Evolutionary conservation across 495 filamentous ascomycete genomes (phyloP), one percentile per base, ranked within the genome.

Genomic region (Xylaria venustula): DNA sequence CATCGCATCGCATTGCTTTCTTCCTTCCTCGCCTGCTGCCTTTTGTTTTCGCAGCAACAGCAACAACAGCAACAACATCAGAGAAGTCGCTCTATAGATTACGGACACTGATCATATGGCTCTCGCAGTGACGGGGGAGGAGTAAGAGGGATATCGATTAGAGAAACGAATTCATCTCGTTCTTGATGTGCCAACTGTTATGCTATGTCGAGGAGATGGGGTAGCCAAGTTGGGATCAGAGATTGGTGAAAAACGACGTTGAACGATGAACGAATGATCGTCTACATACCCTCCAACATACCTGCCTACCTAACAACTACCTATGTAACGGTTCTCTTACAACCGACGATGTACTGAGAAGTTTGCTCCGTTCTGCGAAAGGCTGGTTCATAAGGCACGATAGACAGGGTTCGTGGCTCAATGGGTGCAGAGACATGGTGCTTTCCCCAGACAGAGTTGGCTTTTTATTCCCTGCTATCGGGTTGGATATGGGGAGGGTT

Each of bases 231-330:
- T 19, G 51, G 26, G 44, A 9, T 55, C 40, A 19, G 20, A 15
- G 37, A 34, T 25, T 2, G 1, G 22, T 37, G 30, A 5, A 5
- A 15, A 44, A 55, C 53, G 53, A 55, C 26, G 19, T 15, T 45
- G 53, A 44, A 55, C 53, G 53, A 55, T 55, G 37, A 55, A 55
- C 53, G 40, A 55, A 34, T 30, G 25, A 17, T 55, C 40, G 23
- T 55, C 26, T 55, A 44, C 37, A 15, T 44, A 44, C 50, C 32
- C n/a, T n/a, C n/a, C n/a, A n/a, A n/a, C n/a, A n/a, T n/a, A n/a
- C n/a, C n/a, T n/a, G n/a, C n/a, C n/a, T n/a, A n/a, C n/a, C n/a
- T n/a, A 11, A 11, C 11, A 34, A 5, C 5, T 17, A 26, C 34
- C 28, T 25, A 54, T 42, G 23, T n/a, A 32, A 23, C 25, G 53